Evolutionary conservation across 2,329 filamentous ascomycete genomes (phyloP).

Genomic region (Microdochium trichocladiopsis): DNA sequence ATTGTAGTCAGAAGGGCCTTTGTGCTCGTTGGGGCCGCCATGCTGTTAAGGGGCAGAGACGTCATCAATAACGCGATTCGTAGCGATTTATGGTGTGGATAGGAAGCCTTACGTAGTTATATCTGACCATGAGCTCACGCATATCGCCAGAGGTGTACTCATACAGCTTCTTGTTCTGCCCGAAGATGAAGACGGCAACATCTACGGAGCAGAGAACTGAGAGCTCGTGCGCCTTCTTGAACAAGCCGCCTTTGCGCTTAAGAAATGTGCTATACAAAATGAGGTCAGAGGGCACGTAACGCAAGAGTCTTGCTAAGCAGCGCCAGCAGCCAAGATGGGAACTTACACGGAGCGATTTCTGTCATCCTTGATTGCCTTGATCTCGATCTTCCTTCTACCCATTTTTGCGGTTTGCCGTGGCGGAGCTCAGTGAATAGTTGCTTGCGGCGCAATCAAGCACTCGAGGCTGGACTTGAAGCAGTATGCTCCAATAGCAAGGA

Average conservation of each 20-base stretch:
- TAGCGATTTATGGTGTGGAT: background rate
- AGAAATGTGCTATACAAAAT: conserved; percentile 69
- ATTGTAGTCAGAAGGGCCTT: conserved; percentile 87
- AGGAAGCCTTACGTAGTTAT: conserved; percentile 69
- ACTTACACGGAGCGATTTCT: conserved; percentile 94
- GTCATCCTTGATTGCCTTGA: conserved; percentile 99
- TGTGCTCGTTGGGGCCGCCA: conserved; percentile 89
- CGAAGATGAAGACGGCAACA: conserved; percentile 97
- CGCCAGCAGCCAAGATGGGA: conserved; percentile 2
- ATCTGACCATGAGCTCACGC: conserved; percentile 79
- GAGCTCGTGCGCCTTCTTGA: conserved; percentile 99
- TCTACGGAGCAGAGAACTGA: conserved; percentile 97
- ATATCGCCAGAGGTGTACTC: conserved; percentile 95
- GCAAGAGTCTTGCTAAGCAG: background rate
- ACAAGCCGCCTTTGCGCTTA: conserved; percentile 96
- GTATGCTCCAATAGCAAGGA: background rate
- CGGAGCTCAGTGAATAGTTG: conserved; percentile 1
- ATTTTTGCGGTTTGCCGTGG: conserved; percentile 42
- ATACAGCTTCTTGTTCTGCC: conserved; percentile 97
- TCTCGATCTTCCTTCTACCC: conserved; percentile 99
- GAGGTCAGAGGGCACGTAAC: background rate
- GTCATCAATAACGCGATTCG: too few species aligned
- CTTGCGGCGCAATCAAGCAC: background rate
- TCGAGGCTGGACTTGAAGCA: background rate
- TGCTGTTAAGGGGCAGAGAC: conserved; percentile 50